Evolutionary conservation across 345 rosid genomes (phyloP).

Genomic region (Salix suchowensis): DNA sequence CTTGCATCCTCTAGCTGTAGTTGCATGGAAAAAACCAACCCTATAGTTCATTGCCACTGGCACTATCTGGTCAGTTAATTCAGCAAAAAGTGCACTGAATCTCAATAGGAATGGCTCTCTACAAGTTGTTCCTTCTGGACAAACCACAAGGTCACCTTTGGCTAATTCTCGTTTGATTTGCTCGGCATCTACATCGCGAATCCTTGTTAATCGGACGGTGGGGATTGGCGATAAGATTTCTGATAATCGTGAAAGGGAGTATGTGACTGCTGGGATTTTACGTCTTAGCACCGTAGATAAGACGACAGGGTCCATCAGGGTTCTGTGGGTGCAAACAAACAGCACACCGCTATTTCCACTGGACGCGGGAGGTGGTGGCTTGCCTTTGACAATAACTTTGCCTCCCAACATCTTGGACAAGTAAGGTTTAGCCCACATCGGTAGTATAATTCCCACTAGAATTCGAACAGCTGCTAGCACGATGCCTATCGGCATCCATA

Average conservation of each 20-base stretch:
- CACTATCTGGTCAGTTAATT: slow-evolving; percentile 71
- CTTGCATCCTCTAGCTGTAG: slow-evolving; percentile 91
- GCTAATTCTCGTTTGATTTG: slow-evolving; percentile 52
- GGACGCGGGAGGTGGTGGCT: slow-evolving; percentile 51
- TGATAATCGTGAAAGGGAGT: slow-evolving; percentile 71
- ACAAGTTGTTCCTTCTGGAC: slow-evolving; percentile 94
- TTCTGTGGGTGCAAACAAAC: slow-evolving; percentile 87
- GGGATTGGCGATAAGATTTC: slow-evolving; percentile 88
- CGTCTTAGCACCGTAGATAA: slow-evolving; percentile 65
- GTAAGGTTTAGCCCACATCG: slow-evolving; percentile 59
- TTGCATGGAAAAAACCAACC: slow-evolving; percentile 94
- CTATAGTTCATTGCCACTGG: slow-evolving; percentile 91
- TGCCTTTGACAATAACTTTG: slow-evolving; percentile 63
- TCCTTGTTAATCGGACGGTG: slow-evolving; percentile 69
- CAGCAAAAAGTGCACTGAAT: slow-evolving; percentile 86
- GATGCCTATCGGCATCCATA: slow-evolving; percentile 86
- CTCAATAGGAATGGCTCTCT: slow-evolving; percentile 81
- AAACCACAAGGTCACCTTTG: slow-evolving; percentile 71
- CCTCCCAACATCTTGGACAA: slow-evolving; percentile 51
- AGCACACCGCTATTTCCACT: slow-evolving; percentile 50
- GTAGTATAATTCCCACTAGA: slow-evolving; percentile 44
- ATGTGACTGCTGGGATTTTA: slow-evolving; percentile 82
- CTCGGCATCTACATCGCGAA: slow-evolving; percentile 57
- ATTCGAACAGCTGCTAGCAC: slow-evolving; percentile 53
- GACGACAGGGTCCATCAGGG: slow-evolving; percentile 88